Evolutionary conservation across 768 basidiomycete species (phyloP).

Genomic region (Polyporus arcularius): DNA sequence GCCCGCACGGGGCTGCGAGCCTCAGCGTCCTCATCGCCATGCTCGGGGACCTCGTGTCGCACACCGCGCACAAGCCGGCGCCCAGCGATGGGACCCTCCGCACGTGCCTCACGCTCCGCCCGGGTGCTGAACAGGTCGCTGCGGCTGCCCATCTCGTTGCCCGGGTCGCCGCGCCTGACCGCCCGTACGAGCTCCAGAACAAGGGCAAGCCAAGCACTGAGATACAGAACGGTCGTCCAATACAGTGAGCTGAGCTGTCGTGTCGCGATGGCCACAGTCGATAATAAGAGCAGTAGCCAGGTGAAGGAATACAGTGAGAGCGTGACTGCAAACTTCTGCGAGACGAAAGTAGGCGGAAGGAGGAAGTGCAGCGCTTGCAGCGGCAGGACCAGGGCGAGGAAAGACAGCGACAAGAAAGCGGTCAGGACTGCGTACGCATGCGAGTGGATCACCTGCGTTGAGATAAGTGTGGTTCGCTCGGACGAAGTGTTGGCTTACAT

Average conservation of each 20-base stretch:
- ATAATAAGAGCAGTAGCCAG: constrained; percentile 56
- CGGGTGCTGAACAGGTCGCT: constrained; percentile 15
- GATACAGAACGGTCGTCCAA: constrained; percentile 57
- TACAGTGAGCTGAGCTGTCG: constrained; percentile 55
- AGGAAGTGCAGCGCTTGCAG: constrained; percentile 34
- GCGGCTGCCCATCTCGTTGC: constrained; percentile 11
- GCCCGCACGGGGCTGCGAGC: neutral
- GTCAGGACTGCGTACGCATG: constrained; percentile 51
- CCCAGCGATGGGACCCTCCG: constrained; percentile 12
- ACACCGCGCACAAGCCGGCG: constrained; percentile 26
- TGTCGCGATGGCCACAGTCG: constrained; percentile 46
- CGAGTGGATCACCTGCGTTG: constrained; percentile 60
- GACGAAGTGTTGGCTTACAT: constrained; percentile 43
- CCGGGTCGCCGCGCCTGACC: constrained; percentile 32
- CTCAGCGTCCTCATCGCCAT: neutral
- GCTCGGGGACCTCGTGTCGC: constrained; percentile 21
- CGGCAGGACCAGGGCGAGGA: constrained; percentile 48
- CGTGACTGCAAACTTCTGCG: constrained; percentile 53
- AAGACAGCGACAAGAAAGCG: constrained; percentile 51
- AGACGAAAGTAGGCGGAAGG: constrained; percentile 36
- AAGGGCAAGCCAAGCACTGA: constrained; percentile 43
- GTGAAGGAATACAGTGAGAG: constrained; percentile 58
- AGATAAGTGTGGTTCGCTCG: neutral
- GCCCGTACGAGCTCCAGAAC: constrained; percentile 37
- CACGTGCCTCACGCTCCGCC: constrained; percentile 4